Conservation (phyloP, 306 rosid species). For the Castanopsis chinensis region DNA sequence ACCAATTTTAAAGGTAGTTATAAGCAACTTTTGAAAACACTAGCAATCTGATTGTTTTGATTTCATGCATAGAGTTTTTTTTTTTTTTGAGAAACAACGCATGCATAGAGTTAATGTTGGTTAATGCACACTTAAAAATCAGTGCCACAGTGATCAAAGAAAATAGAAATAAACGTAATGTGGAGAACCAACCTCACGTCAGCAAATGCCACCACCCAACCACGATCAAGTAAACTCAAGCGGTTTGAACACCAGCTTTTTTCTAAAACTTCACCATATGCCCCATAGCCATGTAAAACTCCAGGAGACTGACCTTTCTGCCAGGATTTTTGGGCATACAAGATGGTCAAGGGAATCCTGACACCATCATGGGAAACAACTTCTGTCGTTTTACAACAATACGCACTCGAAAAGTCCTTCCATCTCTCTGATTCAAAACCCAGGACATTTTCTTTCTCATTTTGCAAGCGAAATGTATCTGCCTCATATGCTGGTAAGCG, state of each 20-base stretch:
- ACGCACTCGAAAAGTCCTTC: slow-evolving; percentile 66
- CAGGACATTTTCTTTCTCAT: slow-evolving; percentile 27
- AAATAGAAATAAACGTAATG: neutral
- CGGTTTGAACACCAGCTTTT: slow-evolving; percentile 83
- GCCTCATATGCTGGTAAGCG: slow-evolving; percentile 19
- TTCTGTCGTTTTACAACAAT: slow-evolving; percentile 64
- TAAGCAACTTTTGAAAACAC: neutral
- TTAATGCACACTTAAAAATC: neutral
- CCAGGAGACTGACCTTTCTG: slow-evolving; percentile 66
- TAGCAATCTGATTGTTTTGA: neutral
- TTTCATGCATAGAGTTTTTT: neutral
- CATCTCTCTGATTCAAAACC: slow-evolving; percentile 42
- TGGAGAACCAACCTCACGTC: slow-evolving; percentile 69
- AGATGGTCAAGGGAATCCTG: slow-evolving; percentile 69
- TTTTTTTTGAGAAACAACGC: neutral
- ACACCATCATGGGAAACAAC: slow-evolving; percentile 70
- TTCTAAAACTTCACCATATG: slow-evolving; percentile 84
- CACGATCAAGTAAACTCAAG: slow-evolving; percentile 87
- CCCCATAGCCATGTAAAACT: slow-evolving; percentile 85
- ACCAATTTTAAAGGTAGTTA: neutral
- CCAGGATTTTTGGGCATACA: slow-evolving; percentile 68
- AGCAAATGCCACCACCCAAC: slow-evolving; percentile 93
- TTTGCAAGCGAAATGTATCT: neutral
- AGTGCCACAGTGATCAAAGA: neutral
- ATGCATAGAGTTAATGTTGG: neutral